Conservation (phyloP, 805 yeast genomes). For the Suhomyces pyralidae region DNA sequence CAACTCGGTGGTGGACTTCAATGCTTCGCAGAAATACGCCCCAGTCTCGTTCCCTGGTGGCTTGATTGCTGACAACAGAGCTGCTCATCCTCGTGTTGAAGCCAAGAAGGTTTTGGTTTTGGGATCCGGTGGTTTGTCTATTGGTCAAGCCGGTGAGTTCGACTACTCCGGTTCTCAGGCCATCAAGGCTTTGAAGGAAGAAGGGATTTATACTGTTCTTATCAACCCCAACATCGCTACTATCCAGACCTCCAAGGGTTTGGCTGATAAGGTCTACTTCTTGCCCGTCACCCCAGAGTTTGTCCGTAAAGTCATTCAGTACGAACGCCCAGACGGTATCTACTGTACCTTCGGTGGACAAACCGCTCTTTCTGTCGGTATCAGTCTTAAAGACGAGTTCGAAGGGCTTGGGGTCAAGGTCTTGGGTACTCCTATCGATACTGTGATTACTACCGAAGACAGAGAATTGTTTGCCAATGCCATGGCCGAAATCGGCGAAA, state of each 20-base stretch:
- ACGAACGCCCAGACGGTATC: constrained; percentile 96
- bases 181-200: constrained; percentile 96
- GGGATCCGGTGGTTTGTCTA: constrained; percentile 97
- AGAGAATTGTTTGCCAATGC: constrained; percentile 93
- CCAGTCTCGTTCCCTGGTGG: constrained; percentile 94
- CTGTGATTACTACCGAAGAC: constrained; percentile 96
- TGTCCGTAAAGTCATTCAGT: constrained; percentile 89
- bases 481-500: constrained; percentile 92
- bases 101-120: constrained; percentile 90
- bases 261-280: constrained; percentile 97
- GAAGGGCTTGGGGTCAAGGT: constrained; percentile 90
- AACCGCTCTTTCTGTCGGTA: constrained; percentile 96
- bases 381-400: constrained; percentile 91
- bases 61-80: constrained; percentile 63
- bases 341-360: constrained; percentile 98
- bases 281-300: constrained; percentile 97
- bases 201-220: constrained; percentile 92
- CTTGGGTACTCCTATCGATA: constrained; percentile 93
- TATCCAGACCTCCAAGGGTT: constrained; percentile 94
- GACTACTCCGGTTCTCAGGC: constrained; percentile 99
- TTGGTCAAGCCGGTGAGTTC: constrained; percentile 99
- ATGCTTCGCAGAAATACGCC: constrained; percentile 55
- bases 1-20: constrained; percentile 67
- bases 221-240: constrained; percentile 98
- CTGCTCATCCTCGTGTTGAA: constrained; percentile 71